Evolutionary conservation across 345 rosid genomes (phyloP).

Genomic region (Heritiera littoralis): DNA sequence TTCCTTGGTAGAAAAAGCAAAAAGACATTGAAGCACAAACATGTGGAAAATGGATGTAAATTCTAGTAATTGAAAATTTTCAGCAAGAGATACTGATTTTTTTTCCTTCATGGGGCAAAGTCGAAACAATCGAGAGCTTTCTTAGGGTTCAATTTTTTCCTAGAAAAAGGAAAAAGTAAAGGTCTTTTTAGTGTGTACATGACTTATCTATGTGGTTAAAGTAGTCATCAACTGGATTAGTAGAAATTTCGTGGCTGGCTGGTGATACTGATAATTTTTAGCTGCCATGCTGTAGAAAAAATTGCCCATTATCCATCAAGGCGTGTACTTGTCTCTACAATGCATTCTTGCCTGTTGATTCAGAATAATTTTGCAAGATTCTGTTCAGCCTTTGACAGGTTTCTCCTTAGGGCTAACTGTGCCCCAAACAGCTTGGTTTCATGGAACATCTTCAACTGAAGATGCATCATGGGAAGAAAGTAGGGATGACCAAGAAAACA

Average conservation of each 20-base stretch:
- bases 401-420: too few species aligned
- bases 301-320: not conserved
- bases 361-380: too few species aligned
- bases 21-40: not conserved
- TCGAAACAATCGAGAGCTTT: not conserved
- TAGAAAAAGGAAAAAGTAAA: too few species aligned
- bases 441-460: too few species aligned
- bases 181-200: not conserved
- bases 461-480: too few species aligned
- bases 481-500: too few species aligned
- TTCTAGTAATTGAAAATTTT: not conserved
- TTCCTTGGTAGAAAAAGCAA: not conserved
- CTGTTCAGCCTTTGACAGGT: too few species aligned
- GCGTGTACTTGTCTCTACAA: not conserved
- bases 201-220: not conserved
- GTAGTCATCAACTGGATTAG: not conserved
- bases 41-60: not conserved
- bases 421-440: too few species aligned
- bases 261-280: not conserved
- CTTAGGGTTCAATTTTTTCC: too few species aligned
- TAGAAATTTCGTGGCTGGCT: not conserved
- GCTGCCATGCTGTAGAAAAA: not conserved
- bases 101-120: not conserved
- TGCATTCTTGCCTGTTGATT: not conserved
- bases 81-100: not conserved